Base-by-base conservation (phyloP, 345 rosid species). In the Mangifera indica region DNA sequence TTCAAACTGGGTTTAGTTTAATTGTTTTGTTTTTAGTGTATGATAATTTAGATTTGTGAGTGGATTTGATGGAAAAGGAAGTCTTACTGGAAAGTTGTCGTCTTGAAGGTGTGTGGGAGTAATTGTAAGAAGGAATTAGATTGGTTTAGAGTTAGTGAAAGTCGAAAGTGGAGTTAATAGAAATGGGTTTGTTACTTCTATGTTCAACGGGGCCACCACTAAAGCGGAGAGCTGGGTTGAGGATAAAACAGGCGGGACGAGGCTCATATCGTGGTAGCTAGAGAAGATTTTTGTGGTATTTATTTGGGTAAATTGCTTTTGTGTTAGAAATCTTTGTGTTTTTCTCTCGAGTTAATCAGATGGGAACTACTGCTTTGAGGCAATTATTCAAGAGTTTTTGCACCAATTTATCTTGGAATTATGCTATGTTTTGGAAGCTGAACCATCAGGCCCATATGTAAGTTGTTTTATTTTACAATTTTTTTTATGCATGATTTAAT, bases 231-330 rank as follows among this genome's bases (percentile, higher is more conserved):
- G 88, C 88, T 14, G 85, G 87, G 15, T 71, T 87, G 70, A 70
- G 83, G 59, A 78, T 81, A 64, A 85, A 82, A 48, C 89, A 80
- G 61, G 87, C 93, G 9, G 93, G 93, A 12, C 64, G 90, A 76
- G 87, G 90, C 29, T 88, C 90, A 37, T 86, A 86, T 58, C 77
- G 87, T 10, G 93, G 84, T 32, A 82, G 90, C 68, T 88, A 88
- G 86, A 67, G 69, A 34, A 59, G 17, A 59, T 62, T 49, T 71
- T 71, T 60, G 69, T 24, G 46, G 24, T 63, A 18, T 60, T 76
- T 6, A 52, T 66, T 57, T 60, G 73, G 62, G 22, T 21, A 51
- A 15, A 60, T 56, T 72, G 29, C 56, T 72, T 40, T 44, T 72
- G 42, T 72, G 79, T 69, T 63, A 46, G 67, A 71, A 49, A 55